Conservation (phyloP, 169 alveolate genomes). For the Fabrea salina region DNA sequence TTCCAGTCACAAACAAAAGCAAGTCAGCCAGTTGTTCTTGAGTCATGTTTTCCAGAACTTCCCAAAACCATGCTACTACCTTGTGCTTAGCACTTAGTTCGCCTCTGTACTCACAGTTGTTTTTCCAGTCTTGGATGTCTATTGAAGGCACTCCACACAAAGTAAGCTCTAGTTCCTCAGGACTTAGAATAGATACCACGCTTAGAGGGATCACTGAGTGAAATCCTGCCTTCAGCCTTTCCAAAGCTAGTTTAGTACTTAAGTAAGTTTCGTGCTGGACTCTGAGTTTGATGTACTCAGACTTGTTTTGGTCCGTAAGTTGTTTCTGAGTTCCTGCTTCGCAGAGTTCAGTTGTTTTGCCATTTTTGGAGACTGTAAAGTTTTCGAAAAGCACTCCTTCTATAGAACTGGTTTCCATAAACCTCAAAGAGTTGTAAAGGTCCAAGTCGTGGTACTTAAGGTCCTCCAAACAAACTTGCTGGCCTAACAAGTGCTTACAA, state of each 20-base stretch:
- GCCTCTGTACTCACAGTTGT: slow-evolving; percentile 64
- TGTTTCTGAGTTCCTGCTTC: slow-evolving; percentile 24
- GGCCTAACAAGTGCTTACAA: slow-evolving; percentile 51
- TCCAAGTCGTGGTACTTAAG: slow-evolving; percentile 47
- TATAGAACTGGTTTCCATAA: slow-evolving; percentile 36
- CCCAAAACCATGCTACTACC: slow-evolving; percentile 81
- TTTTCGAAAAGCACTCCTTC: background rate
- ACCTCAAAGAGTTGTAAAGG: slow-evolving; percentile 47
- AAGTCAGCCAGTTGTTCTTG: slow-evolving; percentile 54
- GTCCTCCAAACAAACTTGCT: slow-evolving; percentile 48
- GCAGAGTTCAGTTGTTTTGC: slow-evolving; percentile 17
- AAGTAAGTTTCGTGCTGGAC: background rate
- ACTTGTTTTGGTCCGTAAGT: slow-evolving; percentile 38
- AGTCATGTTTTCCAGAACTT: slow-evolving; percentile 37
- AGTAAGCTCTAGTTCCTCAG: slow-evolving; percentile 65
- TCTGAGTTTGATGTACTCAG: slow-evolving; percentile 40
- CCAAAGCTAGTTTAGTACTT: slow-evolving; percentile 15
- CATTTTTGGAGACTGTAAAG: background rate
- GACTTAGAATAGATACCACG: slow-evolving; percentile 42
- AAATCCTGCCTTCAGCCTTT: slow-evolving; percentile 49
- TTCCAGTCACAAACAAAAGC: slow-evolving; percentile 73
- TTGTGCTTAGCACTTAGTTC: slow-evolving; percentile 47
- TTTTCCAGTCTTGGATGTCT: slow-evolving; percentile 74
- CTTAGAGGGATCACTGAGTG: slow-evolving; percentile 60
- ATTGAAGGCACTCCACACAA: slow-evolving; percentile 65